Conservation (phyloP, 768 basidiomycete species). For the Clitopilus passeckerianus region DNA sequence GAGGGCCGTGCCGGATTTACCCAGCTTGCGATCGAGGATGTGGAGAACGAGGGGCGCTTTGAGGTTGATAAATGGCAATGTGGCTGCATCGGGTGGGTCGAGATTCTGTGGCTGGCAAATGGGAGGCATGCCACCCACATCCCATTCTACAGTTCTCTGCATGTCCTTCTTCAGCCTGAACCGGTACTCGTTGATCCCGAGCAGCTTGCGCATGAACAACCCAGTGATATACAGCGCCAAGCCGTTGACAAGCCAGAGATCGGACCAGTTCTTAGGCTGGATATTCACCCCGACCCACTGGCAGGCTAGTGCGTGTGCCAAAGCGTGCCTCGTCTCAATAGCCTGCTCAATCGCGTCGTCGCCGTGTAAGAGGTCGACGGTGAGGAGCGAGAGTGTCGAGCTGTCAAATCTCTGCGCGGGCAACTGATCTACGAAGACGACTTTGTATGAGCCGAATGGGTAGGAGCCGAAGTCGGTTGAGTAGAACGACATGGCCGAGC, state of each 20-base stretch:
- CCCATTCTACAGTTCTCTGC: constrained; percentile 83
- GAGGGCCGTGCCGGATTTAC: constrained; percentile 92
- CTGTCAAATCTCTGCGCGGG: constrained; percentile 79
- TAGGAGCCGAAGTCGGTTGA: constrained; percentile 92
- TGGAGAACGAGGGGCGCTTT: constrained; percentile 96
- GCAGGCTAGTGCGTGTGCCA: constrained; percentile 85
- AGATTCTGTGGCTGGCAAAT: constrained; percentile 86
- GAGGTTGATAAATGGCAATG: constrained; percentile 85
- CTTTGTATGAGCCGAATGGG: constrained; percentile 91
- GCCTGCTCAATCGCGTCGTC: constrained; percentile 92
- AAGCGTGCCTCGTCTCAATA: constrained; percentile 79
- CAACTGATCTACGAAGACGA: constrained; percentile 91
- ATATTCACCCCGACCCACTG: constrained; percentile 99
- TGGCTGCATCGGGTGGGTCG: constrained; percentile 79
- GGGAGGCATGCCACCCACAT: constrained; percentile 86
- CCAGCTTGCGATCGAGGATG: constrained; percentile 89
- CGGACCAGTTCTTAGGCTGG: constrained; percentile 87
- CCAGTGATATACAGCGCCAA: constrained; percentile 88
- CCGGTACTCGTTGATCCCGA: constrained; percentile 97
- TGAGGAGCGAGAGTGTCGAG: constrained; percentile 76
- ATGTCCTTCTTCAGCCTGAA: constrained; percentile 96
- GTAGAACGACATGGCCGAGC: constrained; percentile 90
- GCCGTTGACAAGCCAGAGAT: constrained; percentile 96
- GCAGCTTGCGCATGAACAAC: constrained; percentile 77
- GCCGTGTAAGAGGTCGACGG: constrained; percentile 79